Base-by-base conservation (phyloP, 257 asterid species). In the Fraxinus pennsylvanica region DNA sequence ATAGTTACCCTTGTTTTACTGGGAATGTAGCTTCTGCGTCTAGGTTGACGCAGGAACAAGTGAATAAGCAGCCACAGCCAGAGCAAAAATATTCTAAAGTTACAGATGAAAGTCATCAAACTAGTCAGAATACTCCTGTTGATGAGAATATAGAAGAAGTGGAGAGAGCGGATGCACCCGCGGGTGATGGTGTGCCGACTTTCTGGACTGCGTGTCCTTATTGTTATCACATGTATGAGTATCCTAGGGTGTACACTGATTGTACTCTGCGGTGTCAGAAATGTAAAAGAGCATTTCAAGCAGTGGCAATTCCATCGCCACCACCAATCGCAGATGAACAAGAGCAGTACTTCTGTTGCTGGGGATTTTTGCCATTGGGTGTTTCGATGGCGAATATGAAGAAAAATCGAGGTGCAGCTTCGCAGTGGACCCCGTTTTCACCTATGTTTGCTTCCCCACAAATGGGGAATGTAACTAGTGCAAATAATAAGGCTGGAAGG, bases 151-250 rank as follows among this genome's bases (percentile, higher is more conserved):
- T 80, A 73, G 79, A 74, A 27, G 85, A 84, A 21, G 92, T 70
- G 77, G 85, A 80, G 85, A 72, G 72, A 76, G 63, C 74, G 52
- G 90, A 73, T 54, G 87, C 35, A 0, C 74, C 88, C 3, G 77
- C 57, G 45, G 77, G 70, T 57, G 84, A 68, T 33, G 88, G 70
- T 6, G 90, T 74, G 2, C 66, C 70, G 45, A 78, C 82, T 59
- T 88, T 94, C 61, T 93, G 97, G 97, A 93, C 97, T 0, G 87
- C 98, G 0, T 95, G 99, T 71, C 99, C 99, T 14, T 93, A 93
- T 52, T 96, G 99, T 73, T 96, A 82, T 81, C 85, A 92, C 79
- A 91, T 96, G 97, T 94, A 87, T 14, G 96, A 93, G 89, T 93
- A 90, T 81, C 92, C 93, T 72, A 80, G 54, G 78, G 68, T 82